Evolutionary conservation across 2,329 filamentous ascomycete genomes (phyloP).

Genomic region (Samsoniella hepiali): DNA sequence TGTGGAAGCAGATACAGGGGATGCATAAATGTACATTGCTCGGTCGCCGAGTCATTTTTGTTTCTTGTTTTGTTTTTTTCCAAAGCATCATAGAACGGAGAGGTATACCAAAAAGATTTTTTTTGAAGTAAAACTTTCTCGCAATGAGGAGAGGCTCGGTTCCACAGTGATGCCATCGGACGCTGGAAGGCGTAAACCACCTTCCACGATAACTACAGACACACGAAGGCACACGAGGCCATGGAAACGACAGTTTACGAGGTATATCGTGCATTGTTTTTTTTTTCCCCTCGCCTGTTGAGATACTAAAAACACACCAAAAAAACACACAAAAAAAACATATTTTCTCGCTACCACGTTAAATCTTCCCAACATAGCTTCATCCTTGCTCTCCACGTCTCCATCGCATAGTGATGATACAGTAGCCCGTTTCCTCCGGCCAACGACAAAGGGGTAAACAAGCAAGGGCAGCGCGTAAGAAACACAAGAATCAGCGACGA

Average conservation of each 20-base stretch:
- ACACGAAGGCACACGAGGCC: neutral
- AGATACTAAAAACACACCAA: neutral
- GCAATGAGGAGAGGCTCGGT: no score
- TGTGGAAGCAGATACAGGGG: slow-evolving; percentile 29
- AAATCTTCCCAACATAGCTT: slow-evolving; percentile 9
- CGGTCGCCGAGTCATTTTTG: neutral
- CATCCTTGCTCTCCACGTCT: neutral
- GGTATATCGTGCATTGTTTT: slow-evolving; percentile 2
- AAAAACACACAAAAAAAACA: neutral
- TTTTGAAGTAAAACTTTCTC: no score
- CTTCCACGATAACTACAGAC: no score
- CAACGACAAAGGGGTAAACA: neutral
- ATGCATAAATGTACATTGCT: slow-evolving; percentile 12
- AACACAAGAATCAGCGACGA: neutral
- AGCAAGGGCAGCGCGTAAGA: neutral
- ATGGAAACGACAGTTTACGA: neutral
- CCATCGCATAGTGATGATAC: slow-evolving; percentile 15
- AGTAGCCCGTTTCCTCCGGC: neutral
- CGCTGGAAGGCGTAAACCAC: no score
- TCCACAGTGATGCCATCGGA: no score
- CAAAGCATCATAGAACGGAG: slow-evolving; percentile 9
- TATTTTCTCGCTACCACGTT: neutral
- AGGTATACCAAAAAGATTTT: neutral
- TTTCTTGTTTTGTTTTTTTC: neutral
- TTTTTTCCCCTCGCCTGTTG: neutral